Evolutionary conservation across 2,329 filamentous ascomycete species (phyloP), one percentile per base, ranked within the genome.

Genomic region (Ascocoryne sarcoides): DNA sequence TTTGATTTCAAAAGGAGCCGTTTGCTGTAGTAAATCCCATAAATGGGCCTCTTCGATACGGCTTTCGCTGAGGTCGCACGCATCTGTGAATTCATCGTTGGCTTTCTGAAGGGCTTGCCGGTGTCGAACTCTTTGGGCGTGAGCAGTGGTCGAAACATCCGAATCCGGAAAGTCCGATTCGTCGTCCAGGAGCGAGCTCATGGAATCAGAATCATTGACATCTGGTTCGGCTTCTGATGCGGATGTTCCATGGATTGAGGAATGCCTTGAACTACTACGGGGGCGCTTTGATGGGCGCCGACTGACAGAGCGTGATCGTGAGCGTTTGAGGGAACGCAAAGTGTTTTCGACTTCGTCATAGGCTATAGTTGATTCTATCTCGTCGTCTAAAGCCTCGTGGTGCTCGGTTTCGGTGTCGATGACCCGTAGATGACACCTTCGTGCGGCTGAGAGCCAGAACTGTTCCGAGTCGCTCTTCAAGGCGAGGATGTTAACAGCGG

Each of bases 401-500:
- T 45, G 30, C 7, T 37, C 8, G 43, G 42, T 15, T 10, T 48
- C 45, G 42, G 58, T 52, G 37, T 68, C 60, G 33, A 66, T 63
- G 2, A 82, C 70, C 10, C 65, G 55, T 4, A 82, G 50, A 7
- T 63, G 62, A 49, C 69, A 73, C 44, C 75, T 67, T 43, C 71
- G 65, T 1, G 76, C 65, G 5, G 69, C 60, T 2, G 58, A 60
- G 10, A 64, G 57, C 73, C 78, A 80, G 40, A 71, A 73, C 3
- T 67, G 56, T 15, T 60, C 58, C 5, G 62, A 60, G 42, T 71
- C 60, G 3, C 52, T 52, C 29, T 66, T 62, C 60, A 82, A 60
- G 4, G 67, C 65, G 3, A 82, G 57, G 2, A 77, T 61, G 9
- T 72, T 63, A 10, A 76, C 52, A 15, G 78, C 76, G 10, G 73